Evolutionary conservation across 208 protist species (phyloP).

Genomic region (Wallacemonas sp.): DNA sequence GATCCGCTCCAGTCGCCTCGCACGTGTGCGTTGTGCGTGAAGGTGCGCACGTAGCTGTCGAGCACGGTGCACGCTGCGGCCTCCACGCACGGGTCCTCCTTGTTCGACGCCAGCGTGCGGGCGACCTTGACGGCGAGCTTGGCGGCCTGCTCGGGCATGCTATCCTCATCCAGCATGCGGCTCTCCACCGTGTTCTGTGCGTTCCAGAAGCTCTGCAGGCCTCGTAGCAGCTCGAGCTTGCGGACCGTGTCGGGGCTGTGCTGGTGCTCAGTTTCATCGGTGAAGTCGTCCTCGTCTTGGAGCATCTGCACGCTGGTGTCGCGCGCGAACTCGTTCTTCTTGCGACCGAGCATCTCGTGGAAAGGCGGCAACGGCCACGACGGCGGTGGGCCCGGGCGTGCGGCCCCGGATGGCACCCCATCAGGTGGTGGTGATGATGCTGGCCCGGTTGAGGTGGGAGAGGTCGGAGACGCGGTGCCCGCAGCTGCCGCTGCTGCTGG

Average conservation of each 20-base stretch:
- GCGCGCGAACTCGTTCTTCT: constrained; percentile 25
- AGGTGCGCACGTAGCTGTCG: constrained; percentile 69
- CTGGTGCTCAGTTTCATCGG: constrained; percentile 57
- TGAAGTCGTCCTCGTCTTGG: constrained; percentile 41
- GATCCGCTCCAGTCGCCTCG: constrained; percentile 17
- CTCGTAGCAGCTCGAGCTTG: constrained; percentile 80
- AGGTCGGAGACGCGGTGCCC: not conserved
- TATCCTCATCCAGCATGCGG: constrained; percentile 44
- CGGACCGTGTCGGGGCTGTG: constrained; percentile 77
- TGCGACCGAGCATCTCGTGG: constrained; percentile 36
- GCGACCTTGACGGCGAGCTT: constrained; percentile 51
- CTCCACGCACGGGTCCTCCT: constrained; percentile 72
- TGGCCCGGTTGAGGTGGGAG: not conserved
- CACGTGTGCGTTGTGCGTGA: constrained; percentile 33
- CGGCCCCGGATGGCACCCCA: too few species aligned
- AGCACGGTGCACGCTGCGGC: constrained; percentile 63
- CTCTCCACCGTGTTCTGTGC: constrained; percentile 71
- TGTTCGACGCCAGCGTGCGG: constrained; percentile 27
- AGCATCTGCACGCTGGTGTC: constrained; percentile 8
- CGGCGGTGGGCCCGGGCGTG: constrained; percentile 3
- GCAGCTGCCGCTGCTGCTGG: not conserved
- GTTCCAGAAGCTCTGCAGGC: constrained; percentile 83
- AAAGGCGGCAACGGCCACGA: constrained; percentile 27
- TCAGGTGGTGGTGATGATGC: not conserved
- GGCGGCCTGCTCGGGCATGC: constrained; percentile 27